Base-by-base conservation (phyloP, 2,329 filamentous ascomycete species). In the Trichothecium roseum region DNA sequence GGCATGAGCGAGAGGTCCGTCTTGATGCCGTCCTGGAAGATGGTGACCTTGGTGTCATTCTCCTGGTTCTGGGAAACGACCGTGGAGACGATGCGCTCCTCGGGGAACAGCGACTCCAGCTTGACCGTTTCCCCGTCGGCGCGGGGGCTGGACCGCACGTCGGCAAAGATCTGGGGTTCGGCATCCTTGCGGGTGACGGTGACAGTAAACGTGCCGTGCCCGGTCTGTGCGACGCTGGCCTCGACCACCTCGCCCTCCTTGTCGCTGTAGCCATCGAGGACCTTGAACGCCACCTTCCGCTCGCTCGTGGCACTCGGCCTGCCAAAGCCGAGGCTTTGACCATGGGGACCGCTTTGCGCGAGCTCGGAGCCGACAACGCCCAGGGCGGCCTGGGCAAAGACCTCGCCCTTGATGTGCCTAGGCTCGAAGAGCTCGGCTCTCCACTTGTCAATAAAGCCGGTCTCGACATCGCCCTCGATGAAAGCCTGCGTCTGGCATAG, bases 361-460 rank as follows among this genome's bases (percentile, higher is more conserved):
- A 53, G 56, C 43, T 69, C 66, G 40, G 72, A 58, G 34, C 70
- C 64, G 36, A 84, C 58, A 45, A 89, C 66, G 8, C 81, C 85
- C 8, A 98, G 66, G 1, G 88, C 88, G 8, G 87, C 88, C 63
- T 98, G 91, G 0, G 81, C 79, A 45, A 87, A 84, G 3, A 87
- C 74, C 58, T 94, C 87, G 30, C 80, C 69, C 15, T 73, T 65
- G 24, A 82, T 70, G 0, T 56, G 54, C 10, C 73, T 59, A 1
- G 73, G 69, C 16, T 67, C 65, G 54, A 96, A 96, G 2, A 98
- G 71, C 44, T 87, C 81, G 9, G 78, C 71, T 40, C 74, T 72
- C 62, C 93, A 82, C 57, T 94, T 94, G 37, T 88, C 80, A 45
- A 98, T 96, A 54, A 94, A 98, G 1, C 89, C 89, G 0, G 91